Percentiles rank a stretch among this genome's conserved stretches.
phyloP scores from a whole-genome alignment of 164 flowering plant genomes.

The Vitis cinerea region DNA sequence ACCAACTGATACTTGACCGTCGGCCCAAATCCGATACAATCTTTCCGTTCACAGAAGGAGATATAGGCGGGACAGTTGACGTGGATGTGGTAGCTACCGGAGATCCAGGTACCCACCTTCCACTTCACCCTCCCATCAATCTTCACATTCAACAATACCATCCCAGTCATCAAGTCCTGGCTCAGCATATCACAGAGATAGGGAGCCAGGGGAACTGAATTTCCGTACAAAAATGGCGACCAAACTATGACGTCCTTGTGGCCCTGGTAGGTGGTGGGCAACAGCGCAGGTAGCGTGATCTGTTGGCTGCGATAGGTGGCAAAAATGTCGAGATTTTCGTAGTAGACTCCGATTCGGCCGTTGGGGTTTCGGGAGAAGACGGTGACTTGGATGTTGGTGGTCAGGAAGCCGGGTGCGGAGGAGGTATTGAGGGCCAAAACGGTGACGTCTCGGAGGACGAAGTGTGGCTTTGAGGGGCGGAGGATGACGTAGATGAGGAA shows the following conservation, averaged over 20 bases:
- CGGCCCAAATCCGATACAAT: constrained; percentile 4
- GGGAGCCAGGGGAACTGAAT: constrained; percentile 32
- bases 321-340: constrained; percentile 21
- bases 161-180: constrained; percentile 25
- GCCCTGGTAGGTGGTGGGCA: constrained; percentile 32
- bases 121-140: constrained; percentile 25
- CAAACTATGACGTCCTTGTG: constrained; percentile 24
- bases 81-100: constrained; percentile 22
- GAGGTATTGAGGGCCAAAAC: constrained; percentile 30
- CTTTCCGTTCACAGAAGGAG: constrained; percentile 7
- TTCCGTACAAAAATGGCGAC: constrained; percentile 37
- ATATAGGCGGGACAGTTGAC: constrained; percentile 38
- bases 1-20: constrained; percentile 28
- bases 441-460: constrained; percentile 37
- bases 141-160: constrained; percentile 26
- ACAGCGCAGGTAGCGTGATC: constrained; percentile 21
- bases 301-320: constrained; percentile 35
- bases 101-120: constrained; percentile 33
- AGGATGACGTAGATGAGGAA: constrained; percentile 26
- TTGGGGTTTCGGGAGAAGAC: constrained; percentile 31
- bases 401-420: constrained; percentile 17
- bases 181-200: constrained; percentile 6
- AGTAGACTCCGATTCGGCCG: constrained; percentile 29
- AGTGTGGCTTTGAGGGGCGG: constrained; percentile 27
- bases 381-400: constrained; percentile 32